Base-by-base conservation (phyloP, 2,329 filamentous ascomycete genomes). In the Aspergillus hiratsukae region DNA sequence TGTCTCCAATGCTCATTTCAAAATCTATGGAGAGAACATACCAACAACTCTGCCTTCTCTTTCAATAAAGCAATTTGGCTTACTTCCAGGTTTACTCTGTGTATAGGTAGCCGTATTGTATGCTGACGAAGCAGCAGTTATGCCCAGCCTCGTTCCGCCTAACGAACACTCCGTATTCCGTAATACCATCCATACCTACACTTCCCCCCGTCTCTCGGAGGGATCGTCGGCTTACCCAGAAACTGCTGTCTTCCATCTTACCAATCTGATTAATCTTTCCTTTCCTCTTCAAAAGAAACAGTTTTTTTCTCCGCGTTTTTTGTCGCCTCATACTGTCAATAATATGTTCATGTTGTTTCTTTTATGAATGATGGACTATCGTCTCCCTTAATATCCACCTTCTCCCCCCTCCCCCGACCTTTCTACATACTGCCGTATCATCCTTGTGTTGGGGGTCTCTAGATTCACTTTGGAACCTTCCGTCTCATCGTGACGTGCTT, bases 401-500 rank as follows among this genome's bases (percentile, higher is more conserved):
- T n/a, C 48, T 25, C n/a, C 11, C 14, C 19, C 17, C 37, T 21
- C 14, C 10, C 37, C 37, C 40, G 35, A 17, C 19, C 35, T 27
- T 21, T 28, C 49, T 51, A 17, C 49, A 7, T 51, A 31, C 49
- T 23, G 28, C 49, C 31, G n/a, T 41, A n/a, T 23, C 3, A 23
- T 37, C 49, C 40, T 46, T n/a, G 19, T 46, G 50, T 52, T 27
- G 37, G 27, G 31, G 11, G 21, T 28, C 50, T 41, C 35, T 23
- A 10, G 7, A 19, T 29, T 35, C 37, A 25, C 43, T 23, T 31
- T 11, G 7, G 29, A 46, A 21, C 23, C 29, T 52, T n/a, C 50
- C 50, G 37, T 17, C 50, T 52, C 52, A 40, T 48, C 37, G 45
- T 54, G 45, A 49, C 45, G 45, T 49, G 19, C 46, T 31, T 54